Base-by-base conservation (phyloP, 805 yeast species). In the Dipodascopsis uninucleata region DNA sequence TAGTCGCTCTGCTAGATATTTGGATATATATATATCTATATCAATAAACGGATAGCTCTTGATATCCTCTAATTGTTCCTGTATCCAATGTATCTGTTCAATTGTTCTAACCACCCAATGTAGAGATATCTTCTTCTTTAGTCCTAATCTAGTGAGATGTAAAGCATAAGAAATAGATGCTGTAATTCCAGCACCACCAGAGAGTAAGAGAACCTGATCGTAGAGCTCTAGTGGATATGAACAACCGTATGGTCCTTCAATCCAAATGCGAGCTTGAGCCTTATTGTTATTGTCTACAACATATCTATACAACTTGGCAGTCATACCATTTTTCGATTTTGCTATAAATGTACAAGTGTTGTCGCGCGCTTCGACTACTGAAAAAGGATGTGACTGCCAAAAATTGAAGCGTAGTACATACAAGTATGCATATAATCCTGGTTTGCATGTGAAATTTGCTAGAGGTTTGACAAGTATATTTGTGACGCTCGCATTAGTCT, bases 111-210 rank as follows among this genome's bases (percentile, higher is more conserved):
- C 24, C 12, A 36, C 38, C 53, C 53, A 49, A 29, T 36, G 17
- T 5, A 49, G 18, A 3, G 34, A 18, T 5, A 48, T 41, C 16
- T 28, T 23, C 26, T 39, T 38, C 8, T 20, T 26, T 6, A 25
- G 6, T 12, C 24, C 26, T 17, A 39, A 35, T 7, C 28, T 31
- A 16, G 21, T 26, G 33, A 47, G 44, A 33, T 47, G 61, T 49
- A 41, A 47, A 43, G 75, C 76, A 44, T 77, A 70, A 2, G 78
- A 67, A 34, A 73, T 66, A 6, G 76, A 67, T 0, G 79, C 81
- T 0, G 85, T 78, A 57, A 79, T 71, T 4, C 85, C 85, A 47
- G 77, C 75, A 3, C 85, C 85, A 4, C 85, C 85, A 1, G 82
- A 80, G 24, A 79, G 60, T 36, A 78, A 69, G 5, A 78, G 62